Base-by-base conservation (phyloP, 1,284 basidiomycete genomes). In the Rhodotorula sp. region DNA sequence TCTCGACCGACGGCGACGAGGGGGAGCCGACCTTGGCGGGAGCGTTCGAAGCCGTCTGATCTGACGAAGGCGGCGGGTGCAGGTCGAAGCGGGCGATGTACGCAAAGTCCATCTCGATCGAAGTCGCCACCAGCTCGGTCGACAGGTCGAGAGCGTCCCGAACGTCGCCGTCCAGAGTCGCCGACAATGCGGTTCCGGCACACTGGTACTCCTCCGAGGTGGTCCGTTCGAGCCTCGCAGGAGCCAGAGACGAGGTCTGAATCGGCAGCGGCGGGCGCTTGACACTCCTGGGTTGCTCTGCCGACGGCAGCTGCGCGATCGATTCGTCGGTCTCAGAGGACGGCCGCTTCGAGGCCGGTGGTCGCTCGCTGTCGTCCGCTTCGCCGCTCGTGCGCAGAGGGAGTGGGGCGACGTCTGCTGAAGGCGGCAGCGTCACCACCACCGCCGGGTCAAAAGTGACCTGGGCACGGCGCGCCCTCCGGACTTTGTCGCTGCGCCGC, bases 101-200 rank as follows among this genome's bases (percentile, higher is more conserved):
- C 15, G 64, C 31, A 47, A 71, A 76, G 54, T 76, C 75, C 59
- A 76, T 62, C 31, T 74, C 72, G 66, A 76, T 69, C 1, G 62
- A 65, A 26, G 71, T 70, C 58, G 64, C 69, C 51, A 76, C 60
- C 58, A 76, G 70, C 51, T 72, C 67, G 5, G 72, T 70, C 62
- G 75, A 72, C 12, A 76, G 66, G 59, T 76, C 75, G 65, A 76
- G 62, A 8, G 71, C 60, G 18, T 65, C 61, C 52, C 64, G 57
- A 26, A 72, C 21, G 16, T 71, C 71, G 54, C 54, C 15, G 0
- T 75, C 51, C 10, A 56, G 26, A 26, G 10, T 15, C 14, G 54
- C 10, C 4, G n/a, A 26, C 54, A 16, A 16, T 3, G 26, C 16
- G n/a, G 54, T n/a, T 18, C 26, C 26, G 54, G 29, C 54, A 43